Evolutionary conservation across 257 asterid genomes (phyloP).

Genomic region (Plantago elongata): DNA sequence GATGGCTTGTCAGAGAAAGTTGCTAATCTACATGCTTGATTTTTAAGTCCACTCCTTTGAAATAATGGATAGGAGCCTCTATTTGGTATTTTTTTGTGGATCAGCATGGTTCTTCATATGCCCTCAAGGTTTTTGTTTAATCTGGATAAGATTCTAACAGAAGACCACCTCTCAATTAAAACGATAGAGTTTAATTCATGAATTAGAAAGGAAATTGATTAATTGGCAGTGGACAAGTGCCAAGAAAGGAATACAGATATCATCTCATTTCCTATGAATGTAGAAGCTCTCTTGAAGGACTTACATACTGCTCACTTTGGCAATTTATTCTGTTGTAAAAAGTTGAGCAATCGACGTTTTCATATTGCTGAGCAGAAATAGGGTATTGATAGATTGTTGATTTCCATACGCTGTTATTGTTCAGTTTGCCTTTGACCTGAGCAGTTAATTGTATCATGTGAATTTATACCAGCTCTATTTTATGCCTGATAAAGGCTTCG

Average conservation of each 20-base stretch:
- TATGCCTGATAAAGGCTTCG: no score
- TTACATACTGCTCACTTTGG: not conserved
- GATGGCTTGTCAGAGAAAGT: constrained; percentile 42
- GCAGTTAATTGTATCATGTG: no score
- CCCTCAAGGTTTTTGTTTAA: not conserved
- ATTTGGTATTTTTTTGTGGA: not conserved
- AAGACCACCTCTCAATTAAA: not conserved
- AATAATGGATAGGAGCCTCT: not conserved
- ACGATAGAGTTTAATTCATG: not conserved
- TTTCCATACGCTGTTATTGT: no score
- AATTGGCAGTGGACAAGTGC: not conserved
- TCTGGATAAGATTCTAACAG: not conserved
- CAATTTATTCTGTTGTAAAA: not conserved
- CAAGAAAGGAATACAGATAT: not conserved
- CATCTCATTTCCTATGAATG: not conserved
- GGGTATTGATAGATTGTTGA: no score
- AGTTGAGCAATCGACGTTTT: not conserved
- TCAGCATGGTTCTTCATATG: not conserved
- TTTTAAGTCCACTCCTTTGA: not conserved
- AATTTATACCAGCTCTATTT: no score
- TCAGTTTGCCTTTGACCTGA: no score
- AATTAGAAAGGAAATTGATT: not conserved
- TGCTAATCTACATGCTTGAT: constrained; percentile 45
- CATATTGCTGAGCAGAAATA: no score
- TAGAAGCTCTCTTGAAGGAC: not conserved